Evolutionary conservation across 306 rosid species (phyloP).

Genomic region (Urtica urens): DNA sequence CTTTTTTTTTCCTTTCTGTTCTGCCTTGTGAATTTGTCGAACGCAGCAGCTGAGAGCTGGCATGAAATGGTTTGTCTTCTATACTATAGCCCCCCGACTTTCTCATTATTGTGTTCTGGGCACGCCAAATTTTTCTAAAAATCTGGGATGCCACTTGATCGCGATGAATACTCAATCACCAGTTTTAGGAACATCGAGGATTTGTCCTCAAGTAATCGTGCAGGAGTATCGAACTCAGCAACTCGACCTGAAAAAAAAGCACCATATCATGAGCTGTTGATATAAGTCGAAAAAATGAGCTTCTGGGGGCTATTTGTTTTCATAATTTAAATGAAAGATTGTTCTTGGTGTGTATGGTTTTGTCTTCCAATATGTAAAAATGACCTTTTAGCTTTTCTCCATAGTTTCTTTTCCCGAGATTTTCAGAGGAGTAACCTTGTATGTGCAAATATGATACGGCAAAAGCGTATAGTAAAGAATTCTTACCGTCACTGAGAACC

Average conservation of each 20-base stretch:
- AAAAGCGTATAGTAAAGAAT: background rate
- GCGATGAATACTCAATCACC: conserved; percentile 72
- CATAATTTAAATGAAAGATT: no score
- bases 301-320: no score
- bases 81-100: conserved; percentile 29
- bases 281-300: no score
- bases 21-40: conserved; percentile 10
- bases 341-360: no score
- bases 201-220: conserved; percentile 63
- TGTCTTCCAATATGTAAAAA: no score
- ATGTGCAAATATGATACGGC: no score
- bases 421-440: no score
- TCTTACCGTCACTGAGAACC: conserved; percentile 85
- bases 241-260: conserved; percentile 56
- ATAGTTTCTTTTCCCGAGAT: no score
- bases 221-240: conserved; percentile 72
- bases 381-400: no score
- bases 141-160: conserved; percentile 62
- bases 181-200: conserved; percentile 85
- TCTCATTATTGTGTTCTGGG: conserved; percentile 12
- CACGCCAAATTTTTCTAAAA: conserved; percentile 31
- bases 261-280: conserved; percentile 8
- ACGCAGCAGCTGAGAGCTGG: conserved; percentile 24
- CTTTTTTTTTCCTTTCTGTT: conserved; percentile 14
- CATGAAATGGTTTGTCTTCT: conserved; percentile 12